phyloP scores from a whole-genome alignment of 2,329 filamentous ascomycete species.

The Colletotrichum sp. region DNA sequence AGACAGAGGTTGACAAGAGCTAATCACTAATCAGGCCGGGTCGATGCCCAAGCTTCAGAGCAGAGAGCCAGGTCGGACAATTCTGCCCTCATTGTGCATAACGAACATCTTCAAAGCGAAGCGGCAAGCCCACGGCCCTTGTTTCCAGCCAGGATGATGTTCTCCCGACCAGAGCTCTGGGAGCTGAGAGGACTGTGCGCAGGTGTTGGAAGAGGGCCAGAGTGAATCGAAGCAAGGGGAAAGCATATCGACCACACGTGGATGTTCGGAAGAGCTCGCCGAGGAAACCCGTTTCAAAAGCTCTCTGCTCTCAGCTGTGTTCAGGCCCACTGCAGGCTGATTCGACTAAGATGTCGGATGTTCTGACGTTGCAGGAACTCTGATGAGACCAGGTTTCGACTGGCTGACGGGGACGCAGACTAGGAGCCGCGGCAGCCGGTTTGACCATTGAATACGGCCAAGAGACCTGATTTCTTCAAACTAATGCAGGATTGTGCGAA shows the following conservation, averaged over 20 bases:
- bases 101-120: neutral
- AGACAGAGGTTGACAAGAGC: neutral
- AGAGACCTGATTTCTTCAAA: neutral
- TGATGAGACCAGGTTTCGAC: conserved; percentile 11
- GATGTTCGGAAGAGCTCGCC: neutral
- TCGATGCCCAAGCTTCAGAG: neutral
- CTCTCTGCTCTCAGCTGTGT: neutral
- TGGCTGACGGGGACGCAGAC: neutral
- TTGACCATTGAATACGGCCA: neutral
- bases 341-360: neutral
- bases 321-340: neutral
- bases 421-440: neutral
- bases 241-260: neutral
- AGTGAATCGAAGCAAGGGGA: neutral
- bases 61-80: neutral
- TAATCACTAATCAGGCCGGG: neutral
- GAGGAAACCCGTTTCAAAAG: neutral
- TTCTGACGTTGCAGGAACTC: neutral
- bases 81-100: neutral
- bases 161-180: neutral
- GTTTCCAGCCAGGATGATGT: neutral
- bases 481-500: neutral
- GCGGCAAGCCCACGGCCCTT: neutral
- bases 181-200: neutral
- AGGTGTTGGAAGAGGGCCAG: neutral